Evolutionary conservation across 352 stramenopile genomes (phyloP), one percentile per base, ranked within the genome.

Genomic region (Pythium sp.): DNA sequence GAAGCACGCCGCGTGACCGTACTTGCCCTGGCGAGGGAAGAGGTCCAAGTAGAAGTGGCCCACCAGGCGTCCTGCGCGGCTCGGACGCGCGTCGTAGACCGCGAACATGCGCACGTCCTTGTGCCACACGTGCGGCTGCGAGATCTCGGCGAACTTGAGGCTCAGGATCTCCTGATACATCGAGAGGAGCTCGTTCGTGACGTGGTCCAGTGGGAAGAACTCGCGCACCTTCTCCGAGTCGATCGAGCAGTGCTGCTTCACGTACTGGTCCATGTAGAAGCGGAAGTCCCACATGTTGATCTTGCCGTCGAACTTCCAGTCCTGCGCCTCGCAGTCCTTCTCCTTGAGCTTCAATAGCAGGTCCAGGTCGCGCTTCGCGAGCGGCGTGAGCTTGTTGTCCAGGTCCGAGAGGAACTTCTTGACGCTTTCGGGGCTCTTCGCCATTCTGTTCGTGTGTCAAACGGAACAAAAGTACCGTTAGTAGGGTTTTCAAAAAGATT

Each of bases 201-300:
- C 90, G 71, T 97, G 91, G 28, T 86, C 77, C 7, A 97, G 75
- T 12, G 89, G 91, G 74, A 97, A 97, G 71, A 92, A 97, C 69
- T 95, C 82, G 62, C 84, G 82, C n/a, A 97, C 76, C 64, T 90
- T 85, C 68, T 97, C 86, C 5, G 84, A 73, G 72, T 97, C 91
- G 46, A 97, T 94, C 46, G 85, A 87, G 72, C 85, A 95, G 73
- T 96, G 73, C 55, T 94, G 86, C 71, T 96, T 96, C 43, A 95
- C 76, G 72, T 89, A 90, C 59, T 90, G 77, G 69, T 95, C 88
- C 74, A 89, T 91, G 79, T 97, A 97, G 77, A 94, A 97, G 22
- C 78, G 79, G 58, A 92, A 93, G 76, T 97, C 91, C 86, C 88
- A 97, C 73, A 95, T 93, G 76, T 97, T 93, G 72, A 97, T 77